Conservation (phyloP, 2,329 filamentous ascomycete species). For the Hirsutella minnesotensis region DNA sequence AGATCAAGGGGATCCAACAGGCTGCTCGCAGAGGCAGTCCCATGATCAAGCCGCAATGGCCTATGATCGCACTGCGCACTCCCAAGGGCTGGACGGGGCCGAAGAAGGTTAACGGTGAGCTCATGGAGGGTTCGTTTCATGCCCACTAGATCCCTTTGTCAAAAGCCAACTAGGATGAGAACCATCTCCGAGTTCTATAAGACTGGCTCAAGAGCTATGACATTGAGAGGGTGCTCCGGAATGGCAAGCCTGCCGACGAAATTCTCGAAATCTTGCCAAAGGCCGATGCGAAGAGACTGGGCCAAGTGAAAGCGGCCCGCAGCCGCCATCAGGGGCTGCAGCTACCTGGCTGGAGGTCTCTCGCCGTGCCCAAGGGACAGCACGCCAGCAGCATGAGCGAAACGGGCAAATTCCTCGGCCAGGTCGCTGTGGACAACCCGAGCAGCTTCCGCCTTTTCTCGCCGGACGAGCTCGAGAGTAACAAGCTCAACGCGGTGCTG, state of each 20-base stretch:
- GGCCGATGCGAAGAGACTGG: too few species aligned
- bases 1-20: constrained; percentile 61
- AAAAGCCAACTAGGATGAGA: constrained; percentile 5
- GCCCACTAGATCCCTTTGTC: constrained; percentile 68
- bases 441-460: constrained; percentile 65
- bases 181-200: constrained; percentile 57
- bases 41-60: constrained; percentile 61
- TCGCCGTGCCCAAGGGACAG: constrained; percentile 49
- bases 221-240: constrained; percentile 57
- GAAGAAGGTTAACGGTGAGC: constrained; percentile 57
- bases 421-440: constrained; percentile 53
- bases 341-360: constrained; percentile 59
- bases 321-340: constrained; percentile 50
- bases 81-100: constrained; percentile 76
- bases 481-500: constrained; percentile 57
- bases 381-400: constrained; percentile 60
- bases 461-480: constrained; percentile 72
- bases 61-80: constrained; percentile 65
- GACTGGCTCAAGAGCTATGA: constrained; percentile 68
- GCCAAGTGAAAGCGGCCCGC: too few species aligned
- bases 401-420: constrained; percentile 54
- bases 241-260: constrained; percentile 51
- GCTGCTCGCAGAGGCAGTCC: constrained; percentile 59
- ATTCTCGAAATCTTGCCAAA: constrained; percentile 52
- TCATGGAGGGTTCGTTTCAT: constrained; percentile 66